These are phyloP conservation scores for Lachnellula hyalina DNA, from an alignment of 2,329 filamentous ascomycete species.

Conservation along the genomic window DNA sequence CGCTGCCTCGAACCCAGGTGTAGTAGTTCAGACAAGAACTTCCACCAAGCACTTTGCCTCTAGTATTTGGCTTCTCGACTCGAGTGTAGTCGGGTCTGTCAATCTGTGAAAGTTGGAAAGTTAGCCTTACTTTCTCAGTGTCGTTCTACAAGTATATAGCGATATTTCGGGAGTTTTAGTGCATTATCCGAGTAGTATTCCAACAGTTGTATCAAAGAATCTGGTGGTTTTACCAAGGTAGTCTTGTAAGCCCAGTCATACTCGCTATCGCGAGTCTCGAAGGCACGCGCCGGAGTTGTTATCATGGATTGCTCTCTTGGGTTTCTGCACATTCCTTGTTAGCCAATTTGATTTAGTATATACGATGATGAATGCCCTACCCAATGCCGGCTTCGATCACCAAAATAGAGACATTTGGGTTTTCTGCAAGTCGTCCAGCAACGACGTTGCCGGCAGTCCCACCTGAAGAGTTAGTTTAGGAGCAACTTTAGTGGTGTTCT, in stretches of 20 bases:
- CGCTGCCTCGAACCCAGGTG: slow-evolving; percentile 56
- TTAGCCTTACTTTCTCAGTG: no score
- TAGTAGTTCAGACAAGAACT: slow-evolving; percentile 60
- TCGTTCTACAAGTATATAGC: no score
- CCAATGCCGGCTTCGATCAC: slow-evolving; percentile 43
- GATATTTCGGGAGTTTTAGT: no score
- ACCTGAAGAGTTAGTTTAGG: slow-evolving; percentile 22
- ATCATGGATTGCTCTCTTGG: slow-evolving; percentile 46
- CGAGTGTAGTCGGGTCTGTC: slow-evolving; percentile 54
- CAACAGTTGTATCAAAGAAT: no score
- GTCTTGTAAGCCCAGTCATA: slow-evolving; percentile 59
- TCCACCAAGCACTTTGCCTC: slow-evolving; percentile 36
- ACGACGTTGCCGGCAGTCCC: slow-evolving; percentile 45
- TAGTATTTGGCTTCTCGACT: slow-evolving; percentile 56
- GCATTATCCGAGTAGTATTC: no score
- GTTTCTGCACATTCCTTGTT: slow-evolving; percentile 32
- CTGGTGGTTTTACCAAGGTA: slow-evolving; percentile 21
- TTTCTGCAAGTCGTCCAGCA: slow-evolving; percentile 47
- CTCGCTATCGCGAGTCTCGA: slow-evolving; percentile 48
- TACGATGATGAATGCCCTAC: slow-evolving; percentile 10
- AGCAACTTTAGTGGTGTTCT: not conserved
- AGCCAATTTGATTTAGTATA: no score
- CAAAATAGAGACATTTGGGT: slow-evolving; percentile 41
- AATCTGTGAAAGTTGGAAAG: slow-evolving; percentile 39
- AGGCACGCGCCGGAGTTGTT: slow-evolving; percentile 46